phyloP scores from a whole-genome alignment of 139 green algal species.

The Coelastrella sp. region DNA sequence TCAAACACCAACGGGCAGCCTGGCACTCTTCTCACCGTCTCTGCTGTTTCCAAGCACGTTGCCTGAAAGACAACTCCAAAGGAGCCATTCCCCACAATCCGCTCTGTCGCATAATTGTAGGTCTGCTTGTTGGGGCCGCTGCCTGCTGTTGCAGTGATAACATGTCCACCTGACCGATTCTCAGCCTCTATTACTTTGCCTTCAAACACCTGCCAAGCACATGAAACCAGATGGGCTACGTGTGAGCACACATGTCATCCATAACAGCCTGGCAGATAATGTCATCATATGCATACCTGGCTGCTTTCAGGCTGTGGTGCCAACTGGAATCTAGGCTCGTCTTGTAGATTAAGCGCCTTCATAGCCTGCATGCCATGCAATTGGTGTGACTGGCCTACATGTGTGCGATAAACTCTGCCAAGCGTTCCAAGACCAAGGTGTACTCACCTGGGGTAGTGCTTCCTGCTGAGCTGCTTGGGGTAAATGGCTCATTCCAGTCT shows the following conservation, averaged over 20 bases:
- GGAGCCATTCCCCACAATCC: slow-evolving; percentile 97
- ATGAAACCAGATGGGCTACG: neutral
- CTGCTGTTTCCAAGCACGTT: slow-evolving; percentile 92
- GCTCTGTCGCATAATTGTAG: slow-evolving; percentile 91
- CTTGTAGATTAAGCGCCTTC: slow-evolving; percentile 44
- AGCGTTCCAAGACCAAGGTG: too few species aligned
- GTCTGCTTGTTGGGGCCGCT: slow-evolving; percentile 62
- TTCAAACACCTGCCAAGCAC: slow-evolving; percentile 39
- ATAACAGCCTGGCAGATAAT: too few species aligned
- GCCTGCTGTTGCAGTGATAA: slow-evolving; percentile 60
- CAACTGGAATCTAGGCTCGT: slow-evolving; percentile 35
- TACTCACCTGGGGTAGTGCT: slow-evolving; percentile 43
- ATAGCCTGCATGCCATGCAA: slow-evolving; percentile 38
- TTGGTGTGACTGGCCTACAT: neutral
- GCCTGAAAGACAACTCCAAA: slow-evolving; percentile 99
- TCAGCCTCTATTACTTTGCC: slow-evolving; percentile 43
- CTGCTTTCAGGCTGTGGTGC: slow-evolving; percentile 45
- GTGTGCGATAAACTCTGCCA: too few species aligned
- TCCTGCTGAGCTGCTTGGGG: slow-evolving; percentile 34
- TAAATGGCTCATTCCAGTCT: slow-evolving; percentile 50
- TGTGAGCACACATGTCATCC: too few species aligned
- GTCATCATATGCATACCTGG: slow-evolving; percentile 32
- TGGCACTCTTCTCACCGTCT: slow-evolving; percentile 76
- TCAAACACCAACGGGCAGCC: neutral
- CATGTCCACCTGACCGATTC: slow-evolving; percentile 38